Conservation (phyloP, 2,329 filamentous ascomycete genomes). For the Cladosporium halotolerans region DNA sequence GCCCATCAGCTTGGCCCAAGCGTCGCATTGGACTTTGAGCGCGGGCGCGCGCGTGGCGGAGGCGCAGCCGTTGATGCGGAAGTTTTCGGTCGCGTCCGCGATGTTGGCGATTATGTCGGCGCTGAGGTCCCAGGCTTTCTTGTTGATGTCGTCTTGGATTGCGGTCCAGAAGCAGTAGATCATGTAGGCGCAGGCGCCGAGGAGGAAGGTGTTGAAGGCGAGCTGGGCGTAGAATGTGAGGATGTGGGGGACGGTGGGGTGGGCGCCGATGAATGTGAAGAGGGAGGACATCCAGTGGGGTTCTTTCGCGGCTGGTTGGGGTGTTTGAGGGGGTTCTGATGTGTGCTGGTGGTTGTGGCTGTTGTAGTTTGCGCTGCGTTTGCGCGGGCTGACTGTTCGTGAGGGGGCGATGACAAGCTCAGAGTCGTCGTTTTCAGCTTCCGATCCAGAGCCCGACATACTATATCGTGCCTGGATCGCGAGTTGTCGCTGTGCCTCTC, state of each 20-base stretch:
- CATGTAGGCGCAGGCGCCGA: constrained; percentile 55
- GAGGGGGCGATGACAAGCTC: constrained; percentile 13
- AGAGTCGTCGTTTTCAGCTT: constrained; percentile 18
- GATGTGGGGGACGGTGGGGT: constrained; percentile 59
- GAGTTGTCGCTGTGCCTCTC: constrained; percentile 20
- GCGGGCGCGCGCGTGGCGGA: constrained; percentile 63
- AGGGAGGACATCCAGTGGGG: constrained; percentile 37
- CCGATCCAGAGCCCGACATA: constrained; percentile 28
- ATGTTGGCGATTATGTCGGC: constrained; percentile 64
- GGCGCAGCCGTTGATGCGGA: constrained; percentile 67
- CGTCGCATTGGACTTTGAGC: constrained; percentile 64
- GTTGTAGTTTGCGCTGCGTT: constrained; percentile 19
- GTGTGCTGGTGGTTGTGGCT: constrained; percentile 12
- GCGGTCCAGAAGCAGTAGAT: constrained; percentile 64
- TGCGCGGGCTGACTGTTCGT: constrained; percentile 18
- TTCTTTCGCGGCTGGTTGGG: constrained; percentile 12
- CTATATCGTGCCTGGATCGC: constrained; percentile 26
- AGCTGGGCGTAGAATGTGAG: constrained; percentile 63
- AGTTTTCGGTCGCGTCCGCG: constrained; percentile 65
- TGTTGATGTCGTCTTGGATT: constrained; percentile 67
- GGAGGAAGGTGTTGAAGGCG: constrained; percentile 58
- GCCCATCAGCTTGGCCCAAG: constrained; percentile 85
- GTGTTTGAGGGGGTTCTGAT: background rate
- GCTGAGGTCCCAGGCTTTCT: constrained; percentile 63
- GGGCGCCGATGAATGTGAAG: constrained; percentile 57